Percentiles rank a stretch among this genome's conserved stretches.
Conservation (phyloP, 164 flowering plant genomes). For the Umbilicus rupestris region DNA sequence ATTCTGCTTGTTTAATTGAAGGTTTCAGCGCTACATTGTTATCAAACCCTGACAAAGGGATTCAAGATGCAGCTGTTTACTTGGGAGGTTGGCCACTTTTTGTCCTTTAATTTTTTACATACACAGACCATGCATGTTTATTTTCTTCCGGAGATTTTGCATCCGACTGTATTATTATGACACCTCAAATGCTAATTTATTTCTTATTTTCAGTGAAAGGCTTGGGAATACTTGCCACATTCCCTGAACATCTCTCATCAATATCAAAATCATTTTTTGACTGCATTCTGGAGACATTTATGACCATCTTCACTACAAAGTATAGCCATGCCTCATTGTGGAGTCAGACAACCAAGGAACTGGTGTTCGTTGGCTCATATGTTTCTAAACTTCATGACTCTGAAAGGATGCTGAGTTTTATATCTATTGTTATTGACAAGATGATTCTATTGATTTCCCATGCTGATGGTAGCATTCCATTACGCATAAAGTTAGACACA, state of each 20-base stretch:
- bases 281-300: conserved; percentile 37
- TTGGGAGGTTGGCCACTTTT: conserved; percentile 33
- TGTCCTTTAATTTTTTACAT: not conserved
- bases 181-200: not conserved
- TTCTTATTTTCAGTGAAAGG: conserved; percentile 60
- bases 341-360: conserved; percentile 52
- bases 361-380: conserved; percentile 54
- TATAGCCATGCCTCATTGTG: conserved; percentile 30
- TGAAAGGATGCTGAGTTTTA: conserved; percentile 42
- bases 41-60: conserved; percentile 15
- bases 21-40: conserved; percentile 32
- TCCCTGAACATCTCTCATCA: conserved; percentile 38
- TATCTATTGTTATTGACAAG: conserved; percentile 47
- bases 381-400: conserved; percentile 33
- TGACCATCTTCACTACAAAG: conserved; percentile 30
- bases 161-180: not conserved
- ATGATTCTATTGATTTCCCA: conserved; percentile 31
- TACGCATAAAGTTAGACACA: conserved; percentile 49
- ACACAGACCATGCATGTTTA: not conserved
- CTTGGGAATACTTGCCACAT: conserved; percentile 59
- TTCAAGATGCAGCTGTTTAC: conserved; percentile 24
- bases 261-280: conserved; percentile 39
- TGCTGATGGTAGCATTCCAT: conserved; percentile 35
- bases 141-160: not conserved
- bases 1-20: conserved; percentile 29